A percentile compares a stretch with the other conserved stretches of the same genome.
Evolutionary conservation across 2,329 filamentous ascomycete genomes (phyloP).

Genomic region (Coccinonectria pachysandricola): DNA sequence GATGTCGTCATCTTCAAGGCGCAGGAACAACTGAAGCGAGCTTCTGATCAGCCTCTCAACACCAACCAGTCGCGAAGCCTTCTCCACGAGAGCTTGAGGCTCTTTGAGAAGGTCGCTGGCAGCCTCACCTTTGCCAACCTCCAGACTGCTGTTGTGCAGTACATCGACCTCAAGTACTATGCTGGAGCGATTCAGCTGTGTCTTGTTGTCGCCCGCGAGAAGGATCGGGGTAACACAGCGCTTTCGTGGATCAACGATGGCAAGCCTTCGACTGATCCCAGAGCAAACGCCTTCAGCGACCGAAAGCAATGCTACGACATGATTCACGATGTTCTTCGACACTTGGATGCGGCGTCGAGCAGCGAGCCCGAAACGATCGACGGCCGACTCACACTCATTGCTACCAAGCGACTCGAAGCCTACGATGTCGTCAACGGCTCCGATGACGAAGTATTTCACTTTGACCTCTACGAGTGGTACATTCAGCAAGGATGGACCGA

Average conservation of each 20-base stretch:
- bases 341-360: slow-evolving; percentile 62
- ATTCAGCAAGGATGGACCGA: slow-evolving; percentile 75
- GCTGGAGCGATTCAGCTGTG: slow-evolving; percentile 86
- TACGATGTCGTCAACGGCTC: slow-evolving; percentile 85
- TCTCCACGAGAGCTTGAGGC: slow-evolving; percentile 75
- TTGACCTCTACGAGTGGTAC: slow-evolving; percentile 97
- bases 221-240: slow-evolving; percentile 78
- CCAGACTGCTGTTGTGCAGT: slow-evolving; percentile 66
- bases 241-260: slow-evolving; percentile 81
- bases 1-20: slow-evolving; percentile 98
- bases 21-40: slow-evolving; percentile 85
- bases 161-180: slow-evolving; percentile 75
- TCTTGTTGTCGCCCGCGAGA: slow-evolving; percentile 70
- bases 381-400: slow-evolving; percentile 63
- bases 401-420: slow-evolving; percentile 74
- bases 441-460: slow-evolving; percentile 88
- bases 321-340: slow-evolving; percentile 70
- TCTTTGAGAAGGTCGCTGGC: slow-evolving; percentile 83
- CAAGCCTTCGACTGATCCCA: slow-evolving; percentile 59
- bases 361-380: slow-evolving; percentile 65
- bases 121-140: slow-evolving; percentile 75
- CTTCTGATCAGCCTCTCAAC: slow-evolving; percentile 66
- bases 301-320: slow-evolving; percentile 76
- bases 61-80: slow-evolving; percentile 67
- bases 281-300: slow-evolving; percentile 55